phyloP scores from a whole-genome alignment of 257 asterid genomes.

The Echium plantagineum region DNA sequence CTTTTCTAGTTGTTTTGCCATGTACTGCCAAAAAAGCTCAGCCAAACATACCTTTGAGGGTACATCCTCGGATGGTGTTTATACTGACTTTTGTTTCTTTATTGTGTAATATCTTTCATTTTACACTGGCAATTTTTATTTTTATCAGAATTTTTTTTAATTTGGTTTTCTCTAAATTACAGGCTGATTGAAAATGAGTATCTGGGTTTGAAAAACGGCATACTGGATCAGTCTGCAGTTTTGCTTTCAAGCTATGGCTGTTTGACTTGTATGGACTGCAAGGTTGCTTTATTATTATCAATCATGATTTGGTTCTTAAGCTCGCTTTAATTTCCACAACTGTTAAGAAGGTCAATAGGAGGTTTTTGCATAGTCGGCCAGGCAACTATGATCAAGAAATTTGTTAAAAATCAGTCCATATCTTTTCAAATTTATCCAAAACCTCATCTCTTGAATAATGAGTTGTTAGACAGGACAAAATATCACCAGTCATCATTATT shows the following conservation, averaged over 20 bases:
- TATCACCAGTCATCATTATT: too few species aligned
- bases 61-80: too few species aligned
- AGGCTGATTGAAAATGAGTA: slow-evolving; percentile 93
- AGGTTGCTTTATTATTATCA: slow-evolving; percentile 30
- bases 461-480: too few species aligned
- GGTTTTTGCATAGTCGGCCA: too few species aligned
- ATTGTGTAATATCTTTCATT: neutral
- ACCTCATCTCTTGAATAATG: too few species aligned
- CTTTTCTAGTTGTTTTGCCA: too few species aligned
- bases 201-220: slow-evolving; percentile 86
- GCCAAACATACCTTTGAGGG: too few species aligned
- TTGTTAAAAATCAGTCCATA: too few species aligned
- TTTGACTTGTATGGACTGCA: slow-evolving; percentile 84
- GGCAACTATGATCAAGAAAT: too few species aligned
- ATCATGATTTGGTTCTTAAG: neutral
- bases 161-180: slow-evolving; percentile 21
- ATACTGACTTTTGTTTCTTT: neutral
- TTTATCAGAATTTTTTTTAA: slow-evolving; percentile 7
- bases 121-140: neutral
- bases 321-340: neutral
- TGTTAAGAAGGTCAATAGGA: too few species aligned
- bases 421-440: too few species aligned
- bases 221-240: slow-evolving; percentile 95
- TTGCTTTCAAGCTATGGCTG: slow-evolving; percentile 87
- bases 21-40: too few species aligned